A percentile compares a stretch with the other conserved stretches of the same genome.
These are phyloP conservation scores for Tetradesmus obliquus DNA, from an alignment of 139 green algal species.

Conservation along the genomic window DNA sequence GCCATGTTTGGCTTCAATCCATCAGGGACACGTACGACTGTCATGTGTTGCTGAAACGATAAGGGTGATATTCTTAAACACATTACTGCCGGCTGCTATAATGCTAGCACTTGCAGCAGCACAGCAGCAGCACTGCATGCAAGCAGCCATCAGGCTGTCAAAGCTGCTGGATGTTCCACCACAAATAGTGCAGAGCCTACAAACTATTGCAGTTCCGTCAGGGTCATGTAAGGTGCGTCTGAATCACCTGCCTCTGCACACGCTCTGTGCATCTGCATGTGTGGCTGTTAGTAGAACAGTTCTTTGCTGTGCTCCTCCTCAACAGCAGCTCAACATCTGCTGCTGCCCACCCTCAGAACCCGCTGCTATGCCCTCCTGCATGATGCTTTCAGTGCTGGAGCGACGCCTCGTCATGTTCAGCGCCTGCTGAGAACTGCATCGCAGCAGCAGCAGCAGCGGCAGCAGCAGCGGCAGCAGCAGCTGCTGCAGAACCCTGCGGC, in stretches of 20 bases:
- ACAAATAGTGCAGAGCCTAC: background rate
- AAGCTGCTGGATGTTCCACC: background rate
- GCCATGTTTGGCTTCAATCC: background rate
- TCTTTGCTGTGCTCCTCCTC: background rate
- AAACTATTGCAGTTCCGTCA: background rate
- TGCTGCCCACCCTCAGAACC: background rate
- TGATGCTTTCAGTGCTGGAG: background rate
- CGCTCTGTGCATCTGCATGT: background rate
- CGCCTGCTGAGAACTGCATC: background rate
- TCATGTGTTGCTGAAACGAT: too few relatives aligned
- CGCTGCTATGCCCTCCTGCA: background rate
- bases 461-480: background rate
- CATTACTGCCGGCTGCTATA: too few relatives aligned
- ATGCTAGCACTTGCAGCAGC: background rate
- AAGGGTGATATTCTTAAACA: too few relatives aligned
- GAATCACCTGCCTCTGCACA: background rate
- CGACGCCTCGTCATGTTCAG: background rate
- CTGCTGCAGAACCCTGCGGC: background rate
- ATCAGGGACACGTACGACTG: too few relatives aligned
- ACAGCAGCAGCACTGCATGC: background rate
- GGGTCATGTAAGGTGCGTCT: background rate
- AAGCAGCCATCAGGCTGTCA: background rate
- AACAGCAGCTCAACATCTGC: background rate
- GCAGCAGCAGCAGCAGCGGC: conserved; percentile 26
- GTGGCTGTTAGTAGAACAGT: background rate